phyloP scores from a whole-genome alignment of 768 basidiomycete species.

The Galerina sulciceps region DNA sequence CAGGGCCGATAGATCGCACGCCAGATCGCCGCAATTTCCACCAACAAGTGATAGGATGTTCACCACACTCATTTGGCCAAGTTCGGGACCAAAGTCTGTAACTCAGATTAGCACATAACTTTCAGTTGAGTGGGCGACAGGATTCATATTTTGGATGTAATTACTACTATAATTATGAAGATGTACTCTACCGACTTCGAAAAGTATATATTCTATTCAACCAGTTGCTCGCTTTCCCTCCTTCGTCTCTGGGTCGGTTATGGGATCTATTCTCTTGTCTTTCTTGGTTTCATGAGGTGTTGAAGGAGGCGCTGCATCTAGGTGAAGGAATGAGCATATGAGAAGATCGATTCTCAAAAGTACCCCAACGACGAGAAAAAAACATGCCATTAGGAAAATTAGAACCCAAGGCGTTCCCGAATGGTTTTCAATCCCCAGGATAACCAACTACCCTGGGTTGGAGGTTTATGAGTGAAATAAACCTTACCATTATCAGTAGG shows the following conservation, averaged over 20 bases:
- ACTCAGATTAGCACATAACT: neutral
- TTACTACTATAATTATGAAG: constrained; percentile 14
- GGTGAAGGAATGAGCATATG: constrained; percentile 5
- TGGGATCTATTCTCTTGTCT: constrained; percentile 25
- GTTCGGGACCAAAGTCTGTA: constrained; percentile 5
- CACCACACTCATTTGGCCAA: neutral
- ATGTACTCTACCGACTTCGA: neutral
- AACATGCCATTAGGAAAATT: constrained; percentile 63
- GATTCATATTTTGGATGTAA: neutral
- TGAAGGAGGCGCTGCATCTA: constrained; percentile 1
- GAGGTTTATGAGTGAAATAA: constrained; percentile 62
- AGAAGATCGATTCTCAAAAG: constrained; percentile 15
- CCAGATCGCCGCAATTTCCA: constrained; percentile 6
- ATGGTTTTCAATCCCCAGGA: constrained; percentile 71
- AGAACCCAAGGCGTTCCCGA: constrained; percentile 72
- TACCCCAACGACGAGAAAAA: constrained; percentile 34
- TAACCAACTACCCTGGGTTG: constrained; percentile 67
- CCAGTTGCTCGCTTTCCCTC: constrained; percentile 57
- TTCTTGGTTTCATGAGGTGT: constrained; percentile 17
- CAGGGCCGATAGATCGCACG: constrained; percentile 12
- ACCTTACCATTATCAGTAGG: constrained; percentile 74
- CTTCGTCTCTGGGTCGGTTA: constrained; percentile 41
- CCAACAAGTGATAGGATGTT: neutral
- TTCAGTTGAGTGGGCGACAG: neutral
- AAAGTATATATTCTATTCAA: constrained; percentile 19